A percentile compares a stretch with the other conserved stretches of the same genome.
These are phyloP conservation scores for Solanum verrucosum DNA, from an alignment of 257 asterid genomes.

Conservation along the genomic window DNA sequence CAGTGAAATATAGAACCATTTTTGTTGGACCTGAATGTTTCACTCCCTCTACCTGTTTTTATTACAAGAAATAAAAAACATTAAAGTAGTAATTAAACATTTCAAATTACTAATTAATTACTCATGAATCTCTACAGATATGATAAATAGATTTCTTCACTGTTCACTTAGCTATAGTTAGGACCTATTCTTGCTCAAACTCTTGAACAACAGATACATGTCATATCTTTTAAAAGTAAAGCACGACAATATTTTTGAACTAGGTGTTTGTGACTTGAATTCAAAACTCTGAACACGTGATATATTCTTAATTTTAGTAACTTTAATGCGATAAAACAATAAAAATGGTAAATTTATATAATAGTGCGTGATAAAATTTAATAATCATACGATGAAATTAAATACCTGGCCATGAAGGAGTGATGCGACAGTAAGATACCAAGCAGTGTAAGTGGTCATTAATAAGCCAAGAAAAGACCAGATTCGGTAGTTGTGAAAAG, in stretches of 20 bases:
- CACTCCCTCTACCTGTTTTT: slow-evolving; percentile 56
- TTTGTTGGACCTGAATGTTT: slow-evolving; percentile 70
- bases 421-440: slow-evolving; percentile 91
- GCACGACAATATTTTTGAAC: neutral
- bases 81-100: neutral
- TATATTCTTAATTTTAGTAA: neutral
- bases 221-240: no score
- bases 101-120: neutral
- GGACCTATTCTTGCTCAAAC: neutral
- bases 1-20: slow-evolving; percentile 82
- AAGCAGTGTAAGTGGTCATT: slow-evolving; percentile 96
- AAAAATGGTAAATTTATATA: neutral
- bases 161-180: neutral
- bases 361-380: neutral
- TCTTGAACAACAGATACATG: neutral
- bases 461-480: slow-evolving; percentile 84
- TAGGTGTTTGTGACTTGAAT: neutral
- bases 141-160: neutral
- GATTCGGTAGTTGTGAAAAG: slow-evolving; percentile 84
- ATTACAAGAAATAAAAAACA: neutral
- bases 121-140: neutral
- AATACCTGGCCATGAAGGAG: slow-evolving; percentile 82
- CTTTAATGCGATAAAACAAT: neutral
- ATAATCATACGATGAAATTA: neutral
- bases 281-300: no score